Base-by-base conservation (phyloP, 495 filamentous ascomycete genomes). In the Physcia stellaris region DNA sequence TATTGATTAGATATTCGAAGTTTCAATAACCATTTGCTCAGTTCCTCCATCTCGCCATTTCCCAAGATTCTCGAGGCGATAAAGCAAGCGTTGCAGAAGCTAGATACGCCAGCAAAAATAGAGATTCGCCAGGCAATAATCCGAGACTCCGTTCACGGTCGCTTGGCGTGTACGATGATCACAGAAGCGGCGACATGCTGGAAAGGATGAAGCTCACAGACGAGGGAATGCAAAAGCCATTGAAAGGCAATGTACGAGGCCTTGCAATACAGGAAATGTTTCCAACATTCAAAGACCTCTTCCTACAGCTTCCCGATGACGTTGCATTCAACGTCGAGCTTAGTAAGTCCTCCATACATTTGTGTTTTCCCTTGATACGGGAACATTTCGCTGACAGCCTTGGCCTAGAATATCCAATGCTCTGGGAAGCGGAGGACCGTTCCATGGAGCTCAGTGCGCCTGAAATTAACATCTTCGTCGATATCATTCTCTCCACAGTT, bases 41-140 rank as follows among this genome's bases (percentile, higher is more conserved):
- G 44, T 53, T 57, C 28, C 51, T 54, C 46, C 41, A 55, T 36
- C 41, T 47, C 17, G 52, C 40, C 41, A 37, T 45, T 22, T 42
- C 42, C 27, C 50, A 64, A 35, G 42, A 33, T 5, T 34, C 41
- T 10, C 16, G 15, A 9, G 10, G 12, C n/a, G 42, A 31, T 0
- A 77, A 77, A 0, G 83, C 85, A 51, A 33, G 12, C 29, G 24
- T 13, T 9, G 36, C 29, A 19, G 27, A 40, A 20, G 17, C n/a
- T n/a, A 19, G 36, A 20, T 40, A 40, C 74, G 79, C 2, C 83
- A 79, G 1, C 59, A 83, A 13, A 71, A 82, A 55, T 76, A 83
- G 47, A 73, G 80, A 48, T 79, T 84, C 59, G 62, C 63, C 41
- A 69, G 74, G 51, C 46, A 12, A 50, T 47, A 29, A 32, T 16